Conservation (phyloP, 2,329 filamentous ascomycete genomes). For the Claviceps sp. region DNA sequence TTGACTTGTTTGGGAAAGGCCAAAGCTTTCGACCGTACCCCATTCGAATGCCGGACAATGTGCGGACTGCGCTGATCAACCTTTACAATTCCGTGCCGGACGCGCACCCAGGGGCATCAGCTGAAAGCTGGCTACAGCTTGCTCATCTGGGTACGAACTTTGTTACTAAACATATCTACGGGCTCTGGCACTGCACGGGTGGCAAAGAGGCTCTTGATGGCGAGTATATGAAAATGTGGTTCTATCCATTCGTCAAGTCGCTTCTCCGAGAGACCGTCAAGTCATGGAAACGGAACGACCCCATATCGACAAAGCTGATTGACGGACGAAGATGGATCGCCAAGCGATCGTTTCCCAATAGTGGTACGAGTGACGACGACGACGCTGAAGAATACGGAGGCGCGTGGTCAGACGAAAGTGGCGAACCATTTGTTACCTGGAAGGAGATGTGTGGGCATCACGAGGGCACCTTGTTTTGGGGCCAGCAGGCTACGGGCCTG, state of each 20-base stretch:
- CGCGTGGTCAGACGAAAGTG: slow-evolving; percentile 10
- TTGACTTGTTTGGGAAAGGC: slow-evolving; percentile 14
- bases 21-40: slow-evolving; percentile 16
- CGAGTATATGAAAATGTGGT: slow-evolving; percentile 25
- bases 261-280: slow-evolving; percentile 17
- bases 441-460: slow-evolving; percentile 14
- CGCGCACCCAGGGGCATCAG: slow-evolving; percentile 13
- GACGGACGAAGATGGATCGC: slow-evolving; percentile 19
- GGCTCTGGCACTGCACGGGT: slow-evolving; percentile 26
- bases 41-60: slow-evolving; percentile 20
- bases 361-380: slow-evolving; percentile 2
- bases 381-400: slow-evolving; percentile 10
- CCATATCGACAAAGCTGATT: slow-evolving; percentile 15
- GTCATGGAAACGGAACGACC: slow-evolving; percentile 11
- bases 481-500: slow-evolving; percentile 7
- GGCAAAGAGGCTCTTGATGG: slow-evolving; percentile 18
- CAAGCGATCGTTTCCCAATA: slow-evolving; percentile 8
- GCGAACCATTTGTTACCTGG: slow-evolving; percentile 15
- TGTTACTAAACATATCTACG: slow-evolving; percentile 22
- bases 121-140: slow-evolving; percentile 18
- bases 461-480: slow-evolving; percentile 13
- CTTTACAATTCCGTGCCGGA: slow-evolving; percentile 19
- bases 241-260: slow-evolving; percentile 19
- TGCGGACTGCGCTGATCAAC: slow-evolving; percentile 15
- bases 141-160: slow-evolving; percentile 23